Conservation (phyloP, 2,329 filamentous ascomycete genomes). For the Aspergillus clavatus region DNA sequence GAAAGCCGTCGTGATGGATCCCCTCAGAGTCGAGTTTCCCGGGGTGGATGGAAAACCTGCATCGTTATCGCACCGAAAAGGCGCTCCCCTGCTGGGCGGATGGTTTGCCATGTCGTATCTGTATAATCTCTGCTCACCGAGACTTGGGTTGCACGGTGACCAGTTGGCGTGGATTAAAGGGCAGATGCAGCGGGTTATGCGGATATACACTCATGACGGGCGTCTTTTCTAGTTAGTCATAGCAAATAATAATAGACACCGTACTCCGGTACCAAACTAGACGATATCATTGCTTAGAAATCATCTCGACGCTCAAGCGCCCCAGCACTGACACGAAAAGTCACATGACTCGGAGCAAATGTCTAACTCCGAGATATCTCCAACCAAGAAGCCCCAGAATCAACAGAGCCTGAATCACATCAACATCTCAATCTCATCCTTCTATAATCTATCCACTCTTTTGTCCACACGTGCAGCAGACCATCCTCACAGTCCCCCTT, state of each 20-base stretch:
- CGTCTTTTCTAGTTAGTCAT: not conserved
- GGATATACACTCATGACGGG: conserved; percentile 21
- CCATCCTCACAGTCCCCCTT: no score
- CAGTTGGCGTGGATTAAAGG: conserved; percentile 18
- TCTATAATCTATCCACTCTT: no score
- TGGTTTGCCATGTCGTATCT: conserved; percentile 21
- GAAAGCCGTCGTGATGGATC: conserved; percentile 18
- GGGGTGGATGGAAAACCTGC: conserved; percentile 15
- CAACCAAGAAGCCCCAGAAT: no score
- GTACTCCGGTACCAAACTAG: not conserved
- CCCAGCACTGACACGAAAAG: not conserved
- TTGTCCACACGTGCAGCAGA: no score
- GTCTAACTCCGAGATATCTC: not conserved
- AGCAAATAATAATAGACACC: no score
- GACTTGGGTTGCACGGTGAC: conserved; percentile 15
- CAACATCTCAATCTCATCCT: no score
- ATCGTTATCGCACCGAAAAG: conserved; percentile 17
- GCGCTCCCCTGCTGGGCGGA: conserved; percentile 23
- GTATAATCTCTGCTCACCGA: conserved; percentile 16
- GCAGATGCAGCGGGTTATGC: conserved; percentile 21
- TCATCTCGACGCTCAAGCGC: no score
- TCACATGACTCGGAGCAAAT: not conserved
- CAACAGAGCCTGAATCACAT: no score
- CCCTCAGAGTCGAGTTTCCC: conserved; percentile 21
- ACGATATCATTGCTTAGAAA: no score